Conservation (phyloP, 345 rosid species). For the Orychophragmus violaceus region DNA sequence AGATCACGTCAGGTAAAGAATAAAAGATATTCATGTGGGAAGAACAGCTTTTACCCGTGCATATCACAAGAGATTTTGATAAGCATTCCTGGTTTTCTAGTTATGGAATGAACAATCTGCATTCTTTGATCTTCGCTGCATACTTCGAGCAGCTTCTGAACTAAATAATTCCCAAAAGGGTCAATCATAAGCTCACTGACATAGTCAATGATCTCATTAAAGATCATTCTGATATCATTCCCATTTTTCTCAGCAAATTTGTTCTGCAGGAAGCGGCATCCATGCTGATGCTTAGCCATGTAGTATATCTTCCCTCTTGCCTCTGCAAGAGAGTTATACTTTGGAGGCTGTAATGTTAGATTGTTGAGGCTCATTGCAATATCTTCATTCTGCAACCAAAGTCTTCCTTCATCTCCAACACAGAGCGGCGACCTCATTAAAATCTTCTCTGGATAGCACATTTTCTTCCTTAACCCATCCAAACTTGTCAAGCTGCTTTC, state of each 20-base stretch:
- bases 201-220: constrained; percentile 58
- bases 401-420: constrained; percentile 42
- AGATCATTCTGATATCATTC: constrained; percentile 58
- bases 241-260: constrained; percentile 51
- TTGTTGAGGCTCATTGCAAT: constrained; percentile 34
- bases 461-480: constrained; percentile 41
- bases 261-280: constrained; percentile 67
- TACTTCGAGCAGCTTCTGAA: constrained; percentile 77
- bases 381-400: constrained; percentile 38
- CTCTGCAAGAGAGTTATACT: constrained; percentile 50
- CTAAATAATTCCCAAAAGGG: constrained; percentile 74
- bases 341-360: constrained; percentile 42
- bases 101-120: constrained; percentile 50
- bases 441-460: constrained; percentile 55
- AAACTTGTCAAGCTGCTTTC: constrained; percentile 34
- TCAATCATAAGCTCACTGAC: constrained; percentile 68
- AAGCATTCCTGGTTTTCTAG: constrained; percentile 55
- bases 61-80: constrained; percentile 70
- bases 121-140: constrained; percentile 59
- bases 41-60: constrained; percentile 83
- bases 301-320: constrained; percentile 48
- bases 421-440: constrained; percentile 56
- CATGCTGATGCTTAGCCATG: constrained; percentile 74
- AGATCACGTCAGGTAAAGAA: not conserved
- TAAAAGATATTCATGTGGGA: too few species aligned